Evolutionary conservation across 495 filamentous ascomycete species (phyloP), one percentile per base, ranked within the genome.

Genomic region (Xylaria sp.): DNA sequence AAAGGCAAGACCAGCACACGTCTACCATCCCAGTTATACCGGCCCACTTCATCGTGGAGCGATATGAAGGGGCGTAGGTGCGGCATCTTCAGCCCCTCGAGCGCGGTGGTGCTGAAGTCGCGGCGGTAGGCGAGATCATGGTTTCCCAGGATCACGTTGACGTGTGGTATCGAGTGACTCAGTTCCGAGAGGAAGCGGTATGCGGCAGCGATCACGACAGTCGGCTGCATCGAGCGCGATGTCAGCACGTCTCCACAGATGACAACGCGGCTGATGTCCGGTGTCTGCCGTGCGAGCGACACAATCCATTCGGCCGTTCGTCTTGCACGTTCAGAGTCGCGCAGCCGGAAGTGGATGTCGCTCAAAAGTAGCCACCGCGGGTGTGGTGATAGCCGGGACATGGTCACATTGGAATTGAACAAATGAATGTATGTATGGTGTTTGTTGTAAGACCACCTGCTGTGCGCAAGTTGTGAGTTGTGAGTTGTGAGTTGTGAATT

Each of bases 81-180:
- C 43, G 19, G 55, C n/a, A 75, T 80, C 46, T 76, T 74, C 12
- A 81, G 71, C n/a, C 72, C 76, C 43, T 81, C 78, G 33, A 81
- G 71, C 24, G 78, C 74, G 1, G 78, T 76, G 15, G 77, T 77
- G 57, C 70, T 52, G 61, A 76, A 78, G 46, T 78, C 77, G 33
- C 72, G 77, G 26, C 75, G 75, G 55, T 79, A 78, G 58, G 79
- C 77, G 29, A 81, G 74, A 57, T 80, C 79, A 73, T 81, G 78
- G 46, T 81, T 81, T 31, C 79, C 79, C 37, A 81, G 66, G 11
- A 81, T 61, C 58, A 81, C 70, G 53, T 81, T 74, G 53, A 81
- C 67, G 52, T 72, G 77, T 24, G 79, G 79, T 35, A 80, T 77
- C 44, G 75, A 72, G 4, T 68, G 57, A n/a, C 68, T 73, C 40